Conservation (phyloP, 169 alveolate species). For the Plasmodium billcollinsi region DNA sequence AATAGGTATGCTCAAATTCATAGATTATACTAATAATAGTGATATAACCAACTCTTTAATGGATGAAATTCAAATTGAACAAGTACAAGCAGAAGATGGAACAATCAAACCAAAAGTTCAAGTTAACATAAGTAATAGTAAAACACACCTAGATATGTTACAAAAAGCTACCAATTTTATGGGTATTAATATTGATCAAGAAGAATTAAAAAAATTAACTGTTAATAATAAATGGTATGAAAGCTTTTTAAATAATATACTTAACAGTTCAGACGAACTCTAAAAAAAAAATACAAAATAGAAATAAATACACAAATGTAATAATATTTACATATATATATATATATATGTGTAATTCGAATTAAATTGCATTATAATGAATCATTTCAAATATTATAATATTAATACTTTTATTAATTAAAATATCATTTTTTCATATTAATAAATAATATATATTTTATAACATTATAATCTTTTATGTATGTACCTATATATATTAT, state of each 20-base stretch:
- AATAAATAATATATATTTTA: too few species aligned
- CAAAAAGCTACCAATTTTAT: conserved; percentile 74
- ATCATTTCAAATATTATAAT: too few species aligned
- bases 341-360: not conserved
- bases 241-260: conserved; percentile 41
- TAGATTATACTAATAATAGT: conserved; percentile 60
- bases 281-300: not conserved
- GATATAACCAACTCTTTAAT: conserved; percentile 23
- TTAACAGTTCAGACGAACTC: conserved; percentile 63
- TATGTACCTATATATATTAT: too few species aligned
- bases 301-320: not conserved
- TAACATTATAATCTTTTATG: too few species aligned
- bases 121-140: conserved; percentile 39
- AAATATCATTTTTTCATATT: too few species aligned
- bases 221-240: conserved; percentile 72
- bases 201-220: conserved; percentile 54
- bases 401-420: too few species aligned
- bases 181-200: conserved; percentile 64
- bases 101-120: conserved; percentile 37
- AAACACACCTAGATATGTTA: conserved; percentile 67
- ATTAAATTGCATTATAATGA: too few species aligned
- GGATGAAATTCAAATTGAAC: conserved; percentile 56
- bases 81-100: conserved; percentile 48
- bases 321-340: not conserved
- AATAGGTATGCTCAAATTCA: conserved; percentile 71